Percentiles rank a stretch among this genome's conserved stretches.
Evolutionary conservation across 257 asterid species (phyloP).

Genomic region (Penstemon newberryi): DNA sequence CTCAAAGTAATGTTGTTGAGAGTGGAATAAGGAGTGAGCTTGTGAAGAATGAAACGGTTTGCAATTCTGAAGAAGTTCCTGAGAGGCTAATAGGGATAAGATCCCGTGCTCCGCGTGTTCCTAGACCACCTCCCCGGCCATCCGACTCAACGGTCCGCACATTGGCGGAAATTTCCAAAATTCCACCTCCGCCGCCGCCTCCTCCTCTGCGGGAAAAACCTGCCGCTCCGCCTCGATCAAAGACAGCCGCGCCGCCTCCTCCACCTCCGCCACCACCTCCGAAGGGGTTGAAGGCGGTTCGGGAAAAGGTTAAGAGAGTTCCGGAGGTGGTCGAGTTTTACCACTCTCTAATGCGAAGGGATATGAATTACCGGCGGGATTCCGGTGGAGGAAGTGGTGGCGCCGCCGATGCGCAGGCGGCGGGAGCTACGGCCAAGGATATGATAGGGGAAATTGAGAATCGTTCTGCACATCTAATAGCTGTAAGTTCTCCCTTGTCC

Average conservation of each 20-base stretch:
- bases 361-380: constrained; percentile 55
- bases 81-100: constrained; percentile 35
- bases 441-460: constrained; percentile 97
- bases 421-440: constrained; percentile 52
- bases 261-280: constrained; percentile 64
- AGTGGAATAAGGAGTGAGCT: not conserved
- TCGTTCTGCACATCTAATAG: constrained; percentile 75
- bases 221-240: constrained; percentile 29
- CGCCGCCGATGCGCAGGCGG: constrained; percentile 43
- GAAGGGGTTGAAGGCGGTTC: constrained; percentile 43
- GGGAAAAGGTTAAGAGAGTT: constrained; percentile 55
- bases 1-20: constrained; percentile 25
- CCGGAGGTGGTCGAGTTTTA: constrained; percentile 93
- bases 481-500: constrained; percentile 46
- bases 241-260: constrained; percentile 46
- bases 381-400: constrained; percentile 30
- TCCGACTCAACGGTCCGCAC: constrained; percentile 68
- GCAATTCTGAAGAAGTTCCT: constrained; percentile 26
- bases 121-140: constrained; percentile 63
- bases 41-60: constrained; percentile 7
- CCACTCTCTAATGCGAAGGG: constrained; percentile 76
- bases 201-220: constrained; percentile 28
- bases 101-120: constrained; percentile 51
- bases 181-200: constrained; percentile 34
- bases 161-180: constrained; percentile 38